Base-by-base conservation (phyloP, 108 stramenopile genomes). In the Fragilariopsis cylindrus region DNA sequence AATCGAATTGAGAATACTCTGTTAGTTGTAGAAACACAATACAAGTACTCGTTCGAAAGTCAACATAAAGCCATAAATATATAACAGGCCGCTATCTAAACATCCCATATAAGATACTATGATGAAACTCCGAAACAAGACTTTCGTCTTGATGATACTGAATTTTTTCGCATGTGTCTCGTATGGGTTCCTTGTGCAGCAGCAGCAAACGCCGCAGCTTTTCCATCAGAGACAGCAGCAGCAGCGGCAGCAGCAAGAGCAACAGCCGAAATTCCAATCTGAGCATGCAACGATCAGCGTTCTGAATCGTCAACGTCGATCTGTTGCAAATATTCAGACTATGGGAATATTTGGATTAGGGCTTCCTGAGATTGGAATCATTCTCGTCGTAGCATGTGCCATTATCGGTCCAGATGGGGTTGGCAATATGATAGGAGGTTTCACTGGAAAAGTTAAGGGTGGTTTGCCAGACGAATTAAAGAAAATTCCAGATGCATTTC, bases 331-430 rank as follows among this genome's bases (percentile, higher is more conserved):
- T 52, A 80, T 88, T 9, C 86, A 87, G 72, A 82, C 81, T 7
- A 84, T 86, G 84, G 88, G 91, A 21, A 81, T 95, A 19, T 92
- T 95, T 74, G 94, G 94, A 46, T 76, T 95, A 5, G 93, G 94
- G 0, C 85, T 78, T 39, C 84, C 90, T n/a, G 92, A 92, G 74
- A 80, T 93, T 50, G 87, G 79, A 57, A 78, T 95, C 21, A 82
- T 91, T 65, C 50, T 79, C 19, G 76, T 85, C 4, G 92, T 88
- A 7, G 86, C 66, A n/a, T 65, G 85, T 3, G 58, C 90, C 40
- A 56, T 90, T 48, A 66, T 95, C 43, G 93, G 93, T 7, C 91
- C 91, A 11, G 55, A 68, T 0, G 72, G 83, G 52, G 57, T 87
- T 41, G 79, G 74, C 6, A 82, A 82, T 69, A 81, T 80, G 53